Base-by-base conservation (phyloP, 495 filamentous ascomycete genomes). In the Penicillium ucsense region DNA sequence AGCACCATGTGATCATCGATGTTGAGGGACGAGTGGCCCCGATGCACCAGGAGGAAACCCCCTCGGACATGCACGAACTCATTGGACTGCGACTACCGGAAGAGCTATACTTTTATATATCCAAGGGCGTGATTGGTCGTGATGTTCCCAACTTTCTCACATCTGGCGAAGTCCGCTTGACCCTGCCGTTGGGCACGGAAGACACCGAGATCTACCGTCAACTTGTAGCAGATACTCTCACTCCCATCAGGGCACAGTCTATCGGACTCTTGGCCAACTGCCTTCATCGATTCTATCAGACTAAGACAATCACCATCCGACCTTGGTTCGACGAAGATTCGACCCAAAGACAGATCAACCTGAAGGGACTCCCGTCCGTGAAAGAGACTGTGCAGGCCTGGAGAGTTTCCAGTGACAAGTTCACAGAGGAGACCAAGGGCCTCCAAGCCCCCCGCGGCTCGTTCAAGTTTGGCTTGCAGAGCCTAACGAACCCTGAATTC, bases 81-180 rank as follows among this genome's bases (percentile, higher is more conserved):
- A 83, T 94, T 52, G 89, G 89, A 20, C 80, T 89, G 45, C 86
- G 89, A 32, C 74, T 99, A 10, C 89, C 94, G 2, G 81, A 89
- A 45, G 94, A 99, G 66, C 70, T 99, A 5, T 95, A 89, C 62
- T 85, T 86, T 61, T 97, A 99, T 56, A 76, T 97, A 32, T 87
- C 88, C 49, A 82, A 78, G 31, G 92, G 87, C 31, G 64, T 95
- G 10, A 77, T 95, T 48, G 81, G 88, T 5, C 74, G 89, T 3
- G 82, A 89, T 35, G 69, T 95, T 10, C 75, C 94, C 6, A 88
- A 85, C 57, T 89, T 81, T 76, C 74, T 94, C 43, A 83, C 84
- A 1, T 83, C 84, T 32, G 83, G 85, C 30, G 81, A 90, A 56
- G 76, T 92, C 38, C 62, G 84, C 30, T 74, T 95, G 40, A 70